Evolutionary conservation across 176 grass and related monocot species (phyloP).

Genomic region (Ananas comosus): DNA sequence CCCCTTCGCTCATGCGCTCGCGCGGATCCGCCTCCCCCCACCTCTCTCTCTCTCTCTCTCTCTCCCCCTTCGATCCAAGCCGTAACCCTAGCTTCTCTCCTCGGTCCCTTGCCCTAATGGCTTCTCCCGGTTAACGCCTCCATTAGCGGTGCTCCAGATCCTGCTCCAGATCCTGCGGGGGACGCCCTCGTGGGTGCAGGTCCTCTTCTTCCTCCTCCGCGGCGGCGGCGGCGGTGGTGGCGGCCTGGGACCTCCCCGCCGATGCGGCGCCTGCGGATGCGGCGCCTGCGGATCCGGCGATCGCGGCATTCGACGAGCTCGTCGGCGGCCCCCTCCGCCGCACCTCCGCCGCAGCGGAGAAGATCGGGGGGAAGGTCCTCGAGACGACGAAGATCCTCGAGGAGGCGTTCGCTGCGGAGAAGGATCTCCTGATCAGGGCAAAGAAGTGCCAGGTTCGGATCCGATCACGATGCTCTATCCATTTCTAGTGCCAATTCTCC

Average conservation of each 20-base stretch:
- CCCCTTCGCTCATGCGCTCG: too few relatives aligned
- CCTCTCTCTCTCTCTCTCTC: too few relatives aligned
- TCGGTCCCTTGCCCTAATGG: too few relatives aligned
- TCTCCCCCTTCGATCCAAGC: too few relatives aligned
- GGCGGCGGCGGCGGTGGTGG: constrained; percentile 25
- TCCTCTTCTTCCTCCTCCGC: not conserved
- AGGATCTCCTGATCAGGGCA: constrained; percentile 65
- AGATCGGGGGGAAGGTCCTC: constrained; percentile 83
- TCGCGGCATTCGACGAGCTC: constrained; percentile 76
- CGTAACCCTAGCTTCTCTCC: too few relatives aligned
- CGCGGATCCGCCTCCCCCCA: too few relatives aligned
- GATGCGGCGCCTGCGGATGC: too few relatives aligned
- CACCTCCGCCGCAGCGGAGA: constrained; percentile 46
- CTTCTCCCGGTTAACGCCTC: too few relatives aligned
- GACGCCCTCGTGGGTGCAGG: too few relatives aligned
- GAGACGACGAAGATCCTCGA: constrained; percentile 60
- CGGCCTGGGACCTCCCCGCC: constrained; percentile 21
- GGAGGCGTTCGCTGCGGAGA: constrained; percentile 62
- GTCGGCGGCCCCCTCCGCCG: constrained; percentile 36
- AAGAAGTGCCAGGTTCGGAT: constrained; percentile 64
- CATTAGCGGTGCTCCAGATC: too few relatives aligned
- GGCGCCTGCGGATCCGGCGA: constrained; percentile 48
- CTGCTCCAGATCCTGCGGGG: too few relatives aligned
- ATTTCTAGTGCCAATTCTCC: too few relatives aligned
- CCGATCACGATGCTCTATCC: not conserved